Conservation (phyloP, 1,284 basidiomycete genomes). For the Cystobasidium slooffiae region DNA sequence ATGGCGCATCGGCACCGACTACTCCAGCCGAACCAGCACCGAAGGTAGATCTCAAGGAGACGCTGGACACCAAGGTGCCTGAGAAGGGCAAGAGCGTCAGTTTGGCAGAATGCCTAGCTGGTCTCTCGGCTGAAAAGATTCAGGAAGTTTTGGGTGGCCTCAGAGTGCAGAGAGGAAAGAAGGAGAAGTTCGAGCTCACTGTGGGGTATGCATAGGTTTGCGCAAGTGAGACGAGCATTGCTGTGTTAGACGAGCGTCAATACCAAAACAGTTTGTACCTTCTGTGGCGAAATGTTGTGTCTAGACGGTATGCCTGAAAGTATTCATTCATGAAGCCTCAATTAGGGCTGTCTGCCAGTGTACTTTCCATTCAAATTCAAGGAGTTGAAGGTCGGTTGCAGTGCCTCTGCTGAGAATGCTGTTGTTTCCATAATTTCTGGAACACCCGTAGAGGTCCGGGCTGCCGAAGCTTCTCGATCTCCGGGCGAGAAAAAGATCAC, state of each 20-base stretch:
- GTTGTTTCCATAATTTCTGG: not conserved
- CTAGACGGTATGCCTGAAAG: not conserved
- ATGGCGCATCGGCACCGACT: not conserved
- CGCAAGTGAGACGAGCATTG: not conserved
- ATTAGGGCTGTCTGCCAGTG: not conserved
- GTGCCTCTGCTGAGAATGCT: not conserved
- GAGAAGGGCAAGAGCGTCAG: slow-evolving; percentile 14
- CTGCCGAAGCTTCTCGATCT: slow-evolving; percentile 23
- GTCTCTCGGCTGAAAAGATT: slow-evolving; percentile 3
- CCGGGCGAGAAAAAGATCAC: slow-evolving; percentile 3
- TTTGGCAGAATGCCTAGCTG: slow-evolving; percentile 6
- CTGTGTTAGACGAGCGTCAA: not conserved
- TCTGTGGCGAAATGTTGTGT: slow-evolving; percentile 15
- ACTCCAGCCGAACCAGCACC: slow-evolving; percentile 10
- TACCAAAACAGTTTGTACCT: not conserved
- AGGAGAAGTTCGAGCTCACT: slow-evolving; percentile 23
- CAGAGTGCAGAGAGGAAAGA: slow-evolving; percentile 19
- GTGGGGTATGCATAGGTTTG: not conserved
- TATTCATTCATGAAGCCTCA: not conserved
- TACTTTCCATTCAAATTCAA: too few relatives aligned
- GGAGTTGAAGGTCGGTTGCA: too few relatives aligned
- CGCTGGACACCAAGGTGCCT: slow-evolving; percentile 7
- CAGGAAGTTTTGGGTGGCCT: slow-evolving; percentile 7
- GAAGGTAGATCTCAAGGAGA: slow-evolving; percentile 13
- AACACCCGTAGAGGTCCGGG: not conserved